Conservation (phyloP, 257 asterid species). For the Lantana camara region DNA sequence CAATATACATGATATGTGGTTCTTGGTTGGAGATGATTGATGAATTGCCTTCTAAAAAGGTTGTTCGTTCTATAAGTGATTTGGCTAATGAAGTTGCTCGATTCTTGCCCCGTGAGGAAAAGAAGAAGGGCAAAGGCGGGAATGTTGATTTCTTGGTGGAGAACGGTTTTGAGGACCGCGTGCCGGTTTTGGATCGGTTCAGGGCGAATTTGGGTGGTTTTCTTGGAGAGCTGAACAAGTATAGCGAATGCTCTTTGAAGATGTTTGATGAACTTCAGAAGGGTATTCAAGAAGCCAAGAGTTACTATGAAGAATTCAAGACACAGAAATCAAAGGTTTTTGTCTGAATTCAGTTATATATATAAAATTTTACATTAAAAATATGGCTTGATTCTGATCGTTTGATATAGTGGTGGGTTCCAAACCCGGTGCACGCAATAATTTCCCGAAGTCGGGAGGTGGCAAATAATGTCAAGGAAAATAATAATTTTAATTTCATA, state of each 20-base stretch:
- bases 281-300: conserved; percentile 46
- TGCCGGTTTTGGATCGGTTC: conserved; percentile 26
- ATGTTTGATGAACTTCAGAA: conserved; percentile 51
- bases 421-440: too few species aligned
- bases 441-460: background rate
- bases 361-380: too few species aligned
- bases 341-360: conserved; percentile 12
- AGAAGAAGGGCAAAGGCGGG: conserved; percentile 44
- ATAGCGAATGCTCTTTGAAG: conserved; percentile 49
- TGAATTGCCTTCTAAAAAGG: conserved; percentile 46
- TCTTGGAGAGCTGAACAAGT: conserved; percentile 50
- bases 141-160: conserved; percentile 29
- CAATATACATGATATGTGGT: conserved; percentile 55
- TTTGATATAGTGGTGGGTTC: too few species aligned
- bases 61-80: conserved; percentile 48
- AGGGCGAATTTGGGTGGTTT: conserved; percentile 45
- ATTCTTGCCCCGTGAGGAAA: conserved; percentile 59
- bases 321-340: conserved; percentile 4
- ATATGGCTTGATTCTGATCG: too few species aligned
- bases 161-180: conserved; percentile 35
- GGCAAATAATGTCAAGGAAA: background rate
- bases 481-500: background rate
- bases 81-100: conserved; percentile 54
- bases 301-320: conserved; percentile 38
- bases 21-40: conserved; percentile 54